Evolutionary conservation across 805 yeast species (phyloP), one percentile per base, ranked within the genome.

Genomic region (Saitoella complicata): DNA sequence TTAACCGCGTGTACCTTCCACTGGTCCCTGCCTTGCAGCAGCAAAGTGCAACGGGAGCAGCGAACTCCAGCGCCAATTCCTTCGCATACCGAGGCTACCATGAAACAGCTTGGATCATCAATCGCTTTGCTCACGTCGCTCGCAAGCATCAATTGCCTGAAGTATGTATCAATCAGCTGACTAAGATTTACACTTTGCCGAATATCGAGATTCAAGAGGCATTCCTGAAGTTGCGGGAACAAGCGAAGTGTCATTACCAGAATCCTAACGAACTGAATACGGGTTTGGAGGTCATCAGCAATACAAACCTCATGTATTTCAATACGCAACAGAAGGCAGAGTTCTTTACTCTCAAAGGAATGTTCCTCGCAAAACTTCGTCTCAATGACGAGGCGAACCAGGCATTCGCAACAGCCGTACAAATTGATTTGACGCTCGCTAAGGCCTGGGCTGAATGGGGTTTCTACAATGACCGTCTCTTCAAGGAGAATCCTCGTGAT

Each of bases 391-490:
- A 88, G 55, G 97, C 99, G 9, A 87, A 91, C 58, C 94, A 91
- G 59, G 95, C 95, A 0, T 91, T 91, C 66, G 95, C 97, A 1
- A 84, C 96, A 2, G 95, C 98, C 1, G 96, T 91, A 12, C 97
- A 91, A 61, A 78, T 91, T 46, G 98, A 93, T 57, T 71, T 88
- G 53, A 85, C 87, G 55, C 63, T 91, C 40, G 95, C 97, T 1
- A 88, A 91, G 60, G 97, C 98, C 0, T 91, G 99, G 99, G 97
- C 96, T 3, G 96, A 93, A 59, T 91, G 99, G 99, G 99, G 98
- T 49, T 76, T 78, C 58, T 91, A 85, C 65, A 87, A 87, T 58
- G 98, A 91, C 54, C 74, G 78, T 31, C 69, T 95, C 38, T 78
- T 85, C 60, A 81, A 83, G 52, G 94, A 85, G 52, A 79, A 78